Evolutionary conservation across 2,329 filamentous ascomycete species (phyloP), one percentile per base, ranked within the genome.

Genomic region (Orbilia quercus): DNA sequence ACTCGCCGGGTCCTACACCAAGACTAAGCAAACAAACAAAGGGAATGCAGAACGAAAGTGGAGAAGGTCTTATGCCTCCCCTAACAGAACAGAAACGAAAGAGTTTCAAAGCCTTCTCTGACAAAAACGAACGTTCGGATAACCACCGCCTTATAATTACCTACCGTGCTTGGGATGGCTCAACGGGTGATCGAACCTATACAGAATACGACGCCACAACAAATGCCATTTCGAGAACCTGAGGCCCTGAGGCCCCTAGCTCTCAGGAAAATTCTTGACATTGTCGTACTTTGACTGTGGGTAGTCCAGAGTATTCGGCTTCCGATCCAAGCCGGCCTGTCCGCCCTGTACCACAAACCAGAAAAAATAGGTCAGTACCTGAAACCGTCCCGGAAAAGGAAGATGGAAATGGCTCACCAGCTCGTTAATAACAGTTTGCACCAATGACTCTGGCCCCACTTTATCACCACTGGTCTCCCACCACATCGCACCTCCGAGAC

Each of bases 401-500:
- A 18, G 34, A n/a, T 16, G 20, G 25, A 25, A 9, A 44, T 16
- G 28, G 22, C 66, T 71, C 51, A 71, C 66, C 18, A 71, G 28
- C 14, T 28, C 38, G 34, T 72, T 59, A 25, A 72, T 38, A 18
- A 72, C 67, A 6, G 18, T 12, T 31, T 65, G 59, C n/a, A 72
- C 59, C 14, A 72, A 31, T n/a, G 67, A 72, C 9, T 63, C 67
- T 6, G 50, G 2, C 14, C 67, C 59, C 25, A 65, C 40, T 78
- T 88, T 89, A 80, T 97, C 94, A 0, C 87, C 89, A 78, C 90
- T 94, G 77, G 88, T 91, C 82, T 97, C 94, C 91, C 91, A 96
- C 92, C 92, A 98, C 94, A 98, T 98, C n/a, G 86, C 91, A 14
- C 94, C 94, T 1, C 92, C 93, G 0, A 97, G 84, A 0, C 86